Percentiles rank a stretch among this genome's conserved stretches.
phyloP scores from a whole-genome alignment of 2,329 filamentous ascomycete genomes.

The Zalaria sp. region DNA sequence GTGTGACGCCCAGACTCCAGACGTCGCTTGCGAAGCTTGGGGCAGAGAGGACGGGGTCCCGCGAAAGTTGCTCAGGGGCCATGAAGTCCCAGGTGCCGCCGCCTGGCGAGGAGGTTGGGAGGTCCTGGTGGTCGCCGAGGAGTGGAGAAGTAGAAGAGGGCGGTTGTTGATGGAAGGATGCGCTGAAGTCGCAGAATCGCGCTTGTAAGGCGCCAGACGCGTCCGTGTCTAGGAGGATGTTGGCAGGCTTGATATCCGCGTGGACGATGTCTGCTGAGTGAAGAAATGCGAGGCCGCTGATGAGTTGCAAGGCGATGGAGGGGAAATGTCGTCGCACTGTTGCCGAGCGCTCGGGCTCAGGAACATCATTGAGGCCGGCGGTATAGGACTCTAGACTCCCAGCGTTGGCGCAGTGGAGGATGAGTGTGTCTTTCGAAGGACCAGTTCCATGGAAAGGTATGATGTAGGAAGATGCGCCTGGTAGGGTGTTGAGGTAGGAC shows the following conservation, averaged over 20 bases:
- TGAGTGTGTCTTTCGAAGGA: slow-evolving; percentile 12
- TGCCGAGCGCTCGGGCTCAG: slow-evolving; percentile 18
- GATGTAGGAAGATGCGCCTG: slow-evolving; percentile 11
- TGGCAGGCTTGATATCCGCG: slow-evolving; percentile 34
- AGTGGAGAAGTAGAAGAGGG: slow-evolving; percentile 25
- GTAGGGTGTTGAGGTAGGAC: slow-evolving; percentile 12
- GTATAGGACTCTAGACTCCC: slow-evolving; percentile 16
- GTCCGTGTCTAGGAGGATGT: slow-evolving; percentile 25
- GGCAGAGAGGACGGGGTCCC: slow-evolving; percentile 13
- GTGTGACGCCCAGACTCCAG: slow-evolving; percentile 30
- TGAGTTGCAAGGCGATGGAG: slow-evolving; percentile 22
- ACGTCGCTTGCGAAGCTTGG: slow-evolving; percentile 25
- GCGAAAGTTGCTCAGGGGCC: slow-evolving; percentile 19
- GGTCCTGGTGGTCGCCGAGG: slow-evolving; percentile 12
- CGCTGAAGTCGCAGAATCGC: slow-evolving; percentile 30
- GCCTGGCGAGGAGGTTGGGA: slow-evolving; percentile 14
- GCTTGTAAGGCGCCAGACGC: slow-evolving; percentile 11
- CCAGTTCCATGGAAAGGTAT: slow-evolving; percentile 21
- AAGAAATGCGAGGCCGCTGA: slow-evolving; percentile 28
- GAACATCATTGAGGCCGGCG: slow-evolving; percentile 14
- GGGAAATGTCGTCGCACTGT: slow-evolving; percentile 25
- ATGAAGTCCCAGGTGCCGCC: slow-evolving; percentile 33
- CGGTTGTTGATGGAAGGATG: slow-evolving; percentile 20
- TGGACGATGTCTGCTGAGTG: slow-evolving; percentile 24
- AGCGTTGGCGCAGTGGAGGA: slow-evolving; percentile 19